Base-by-base conservation (phyloP, 805 yeast genomes). In the Candida wancherniae region DNA sequence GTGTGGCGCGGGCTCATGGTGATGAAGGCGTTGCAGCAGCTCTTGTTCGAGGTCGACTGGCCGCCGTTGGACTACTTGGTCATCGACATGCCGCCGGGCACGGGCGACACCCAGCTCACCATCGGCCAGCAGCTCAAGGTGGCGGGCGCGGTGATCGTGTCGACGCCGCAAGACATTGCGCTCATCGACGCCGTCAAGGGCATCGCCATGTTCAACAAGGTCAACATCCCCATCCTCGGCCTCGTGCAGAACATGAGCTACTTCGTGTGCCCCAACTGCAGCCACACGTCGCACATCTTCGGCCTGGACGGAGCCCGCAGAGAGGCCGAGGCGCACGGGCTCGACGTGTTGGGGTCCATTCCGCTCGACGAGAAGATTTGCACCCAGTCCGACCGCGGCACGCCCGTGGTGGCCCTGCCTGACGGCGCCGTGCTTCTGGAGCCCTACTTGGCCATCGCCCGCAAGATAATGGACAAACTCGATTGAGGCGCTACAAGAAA, bases 1-100 rank as follows among this genome's bases (percentile, higher is more conserved):
- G 90, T 80, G 0, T 85, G 95, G 95, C 63, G 95, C 32, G 95
- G 95, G 0, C 57, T 84, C 24, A 76, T 85, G 77, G 88, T 85
- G 13, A 85, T 82, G 75, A 85, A 85, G 53, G 95, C 94, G 0
- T 53, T 85, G 15, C 86, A 85, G 45, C 95, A 85, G 48, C 64
- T 85, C n/a, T 51, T 85, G 7, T 85, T 80, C 45, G 94, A 85
- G 33, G 94, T 85, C 1, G 72, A 77, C 26, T 85, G 95, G 95
- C 50, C 63, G 6, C 50, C 54, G 4, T 51, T 84, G 25, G 94
- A 85, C 50, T 68, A 77, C 14, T 59, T 85, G 28, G 80, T 85
- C 2, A 62, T 85, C 8, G 95, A 85, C 46, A 72, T 85, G 83
- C 95, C 95, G 0, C 95, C 95, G 1, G 95, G 95, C 3, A 85